These are phyloP conservation scores for Oryza officinalis DNA, from an alignment of 176 grass and related monocot genomes.

Conservation along the genomic window DNA sequence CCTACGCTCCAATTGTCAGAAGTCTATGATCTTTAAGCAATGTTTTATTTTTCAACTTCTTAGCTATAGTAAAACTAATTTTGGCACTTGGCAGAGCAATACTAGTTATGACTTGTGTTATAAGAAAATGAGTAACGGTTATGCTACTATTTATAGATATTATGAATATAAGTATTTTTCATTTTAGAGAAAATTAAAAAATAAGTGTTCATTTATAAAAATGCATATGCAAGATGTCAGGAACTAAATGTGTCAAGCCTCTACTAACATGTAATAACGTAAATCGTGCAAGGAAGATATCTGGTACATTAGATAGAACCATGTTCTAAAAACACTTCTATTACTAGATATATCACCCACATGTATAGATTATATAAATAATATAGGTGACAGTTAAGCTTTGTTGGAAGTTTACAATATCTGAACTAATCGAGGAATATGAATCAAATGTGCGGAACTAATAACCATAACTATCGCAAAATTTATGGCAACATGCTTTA, in stretches of 20 bases:
- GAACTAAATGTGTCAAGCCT: background rate
- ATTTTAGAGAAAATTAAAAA: too few species aligned
- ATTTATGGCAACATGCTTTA: background rate
- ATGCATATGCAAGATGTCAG: background rate
- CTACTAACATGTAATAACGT: background rate
- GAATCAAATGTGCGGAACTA: background rate
- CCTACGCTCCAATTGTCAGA: constrained; percentile 15
- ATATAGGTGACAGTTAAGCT: background rate
- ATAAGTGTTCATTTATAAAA: background rate
- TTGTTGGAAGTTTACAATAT: background rate
- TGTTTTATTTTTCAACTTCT: background rate
- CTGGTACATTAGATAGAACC: background rate
- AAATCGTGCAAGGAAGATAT: background rate
- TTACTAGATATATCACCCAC: background rate
- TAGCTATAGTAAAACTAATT: background rate
- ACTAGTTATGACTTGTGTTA: background rate
- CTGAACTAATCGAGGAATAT: background rate
- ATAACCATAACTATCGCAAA: background rate
- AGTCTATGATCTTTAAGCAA: background rate
- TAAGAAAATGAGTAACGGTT: background rate
- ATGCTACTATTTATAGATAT: background rate
- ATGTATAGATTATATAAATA: background rate
- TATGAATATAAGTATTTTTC: background rate
- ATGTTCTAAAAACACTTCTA: background rate
- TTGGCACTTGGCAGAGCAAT: background rate